Evolutionary conservation across 768 basidiomycete species (phyloP), one percentile per base, ranked within the genome.

Genomic region (Mrakia hoshinonis): DNA sequence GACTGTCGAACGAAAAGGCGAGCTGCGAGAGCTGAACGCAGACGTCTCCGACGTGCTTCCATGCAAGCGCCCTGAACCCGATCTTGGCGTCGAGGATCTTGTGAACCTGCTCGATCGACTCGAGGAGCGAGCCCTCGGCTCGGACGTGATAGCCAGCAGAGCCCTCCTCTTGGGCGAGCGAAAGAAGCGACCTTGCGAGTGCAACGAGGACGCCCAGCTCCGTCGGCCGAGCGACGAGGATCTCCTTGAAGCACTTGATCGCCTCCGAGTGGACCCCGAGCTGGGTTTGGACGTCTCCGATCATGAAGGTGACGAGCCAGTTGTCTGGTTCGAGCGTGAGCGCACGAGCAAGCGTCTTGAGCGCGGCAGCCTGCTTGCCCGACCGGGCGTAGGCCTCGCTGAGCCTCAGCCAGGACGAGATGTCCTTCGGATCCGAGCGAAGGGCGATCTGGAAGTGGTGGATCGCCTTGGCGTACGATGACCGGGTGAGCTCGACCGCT

Each of bases 311-410:
- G 76, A 87, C 89, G 73, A 90, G 82, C 95, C 95, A 98, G 74
- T 92, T 88, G 13, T 84, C 79, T 0, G 90, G 86, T 26, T 86
- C 81, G 70, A 96, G 83, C 72, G 88, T 86, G 18, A 85, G 84
- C 0, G 92, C 91, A 60, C 84, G 87, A 11, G 82, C 81, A 24
- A 98, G 85, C 0, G 94, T 89, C 79, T 95, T 98, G 72, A 96
- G 79, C 0, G 92, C 90, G 20, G 96, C 94, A 22, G 86, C 87
- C 75, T 92, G 89, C 43, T 92, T 86, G 62, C 96, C 95, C 13
- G 91, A 88, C 76, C 85, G 88, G 75, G 85, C 86, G 75, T 99
- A 98, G 0, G 92, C 90, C 79, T 96, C 92, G 1, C 94, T 94
- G 3, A 99, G 83, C 47, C 90, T 85, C 18, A 92, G 83, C 96